Conservation (phyloP, 2,329 filamentous ascomycete species). For the Akanthomyces uredinophilus region DNA sequence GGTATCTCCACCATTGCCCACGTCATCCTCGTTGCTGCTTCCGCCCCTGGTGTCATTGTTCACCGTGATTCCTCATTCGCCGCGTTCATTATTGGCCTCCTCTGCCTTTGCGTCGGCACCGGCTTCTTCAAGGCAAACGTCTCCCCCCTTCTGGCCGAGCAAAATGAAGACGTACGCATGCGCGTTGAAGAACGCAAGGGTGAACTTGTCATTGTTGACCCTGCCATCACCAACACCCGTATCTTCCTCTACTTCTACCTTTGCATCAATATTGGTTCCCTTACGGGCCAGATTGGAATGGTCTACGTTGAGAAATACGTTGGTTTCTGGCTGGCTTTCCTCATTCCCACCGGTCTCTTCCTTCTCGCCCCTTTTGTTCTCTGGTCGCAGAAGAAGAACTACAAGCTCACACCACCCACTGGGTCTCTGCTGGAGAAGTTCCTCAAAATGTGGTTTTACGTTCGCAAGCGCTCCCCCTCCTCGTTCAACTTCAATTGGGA, state of each 20-base stretch:
- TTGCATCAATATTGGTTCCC: slow-evolving; percentile 60
- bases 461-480: slow-evolving; percentile 59
- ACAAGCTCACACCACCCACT: slow-evolving; percentile 59
- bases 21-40: slow-evolving; percentile 59
- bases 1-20: slow-evolving; percentile 61
- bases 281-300: slow-evolving; percentile 55
- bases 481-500: slow-evolving; percentile 64
- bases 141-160: slow-evolving; percentile 65
- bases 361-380: slow-evolving; percentile 57
- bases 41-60: slow-evolving; percentile 58
- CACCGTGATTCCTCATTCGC: slow-evolving; percentile 53
- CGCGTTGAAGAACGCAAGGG: slow-evolving; percentile 53
- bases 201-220: slow-evolving; percentile 66
- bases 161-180: slow-evolving; percentile 56
- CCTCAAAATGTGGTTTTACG: slow-evolving; percentile 53
- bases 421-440: slow-evolving; percentile 69
- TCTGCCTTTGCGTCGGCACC: slow-evolving; percentile 56
- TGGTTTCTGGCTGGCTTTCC: slow-evolving; percentile 68
- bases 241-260: slow-evolving; percentile 61
- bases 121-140: slow-evolving; percentile 82
- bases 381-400: slow-evolving; percentile 53
- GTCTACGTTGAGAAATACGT: slow-evolving; percentile 72
- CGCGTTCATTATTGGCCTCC: slow-evolving; percentile 63
- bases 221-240: slow-evolving; percentile 60
- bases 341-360: slow-evolving; percentile 63